Evolutionary conservation across 495 filamentous ascomycete species (phyloP).

Genomic region (Astrothelium subdiscretum): DNA sequence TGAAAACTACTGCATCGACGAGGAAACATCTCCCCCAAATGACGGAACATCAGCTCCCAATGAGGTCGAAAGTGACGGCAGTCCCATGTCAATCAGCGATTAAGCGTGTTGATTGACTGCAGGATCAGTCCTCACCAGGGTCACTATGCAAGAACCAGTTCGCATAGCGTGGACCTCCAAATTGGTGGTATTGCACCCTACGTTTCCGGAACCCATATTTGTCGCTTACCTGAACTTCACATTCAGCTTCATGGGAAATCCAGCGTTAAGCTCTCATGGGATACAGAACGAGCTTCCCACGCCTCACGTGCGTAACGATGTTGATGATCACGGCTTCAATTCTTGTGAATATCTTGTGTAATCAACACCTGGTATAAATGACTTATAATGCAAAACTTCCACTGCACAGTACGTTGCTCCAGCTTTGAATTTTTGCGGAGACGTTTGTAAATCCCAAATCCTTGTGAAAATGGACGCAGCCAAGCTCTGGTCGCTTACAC

Average conservation of each 20-base stretch:
- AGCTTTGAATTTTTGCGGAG: no score
- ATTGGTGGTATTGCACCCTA: neutral
- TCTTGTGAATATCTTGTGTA: neutral
- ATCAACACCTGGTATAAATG: neutral
- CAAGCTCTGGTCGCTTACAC: no score
- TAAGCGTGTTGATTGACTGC: neutral
- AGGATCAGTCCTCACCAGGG: neutral
- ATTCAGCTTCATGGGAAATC: neutral
- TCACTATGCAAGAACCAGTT: neutral
- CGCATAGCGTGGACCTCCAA: neutral
- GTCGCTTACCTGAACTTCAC: neutral
- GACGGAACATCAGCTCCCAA: neutral
- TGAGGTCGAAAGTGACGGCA: slow-evolving; percentile 1
- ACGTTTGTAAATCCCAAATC: no score
- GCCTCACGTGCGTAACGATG: neutral
- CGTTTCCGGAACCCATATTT: neutral
- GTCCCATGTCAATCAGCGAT: neutral
- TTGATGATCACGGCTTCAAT: neutral
- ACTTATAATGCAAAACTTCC: neutral
- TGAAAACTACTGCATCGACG: slow-evolving; percentile 45
- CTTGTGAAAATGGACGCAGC: no score
- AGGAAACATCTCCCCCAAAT: no score
- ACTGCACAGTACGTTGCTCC: no score
- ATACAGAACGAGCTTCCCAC: neutral
- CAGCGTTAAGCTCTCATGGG: neutral